These are phyloP conservation scores for Pichia sp. DNA, from an alignment of 1,139 yeast species.

Conservation along the genomic window DNA sequence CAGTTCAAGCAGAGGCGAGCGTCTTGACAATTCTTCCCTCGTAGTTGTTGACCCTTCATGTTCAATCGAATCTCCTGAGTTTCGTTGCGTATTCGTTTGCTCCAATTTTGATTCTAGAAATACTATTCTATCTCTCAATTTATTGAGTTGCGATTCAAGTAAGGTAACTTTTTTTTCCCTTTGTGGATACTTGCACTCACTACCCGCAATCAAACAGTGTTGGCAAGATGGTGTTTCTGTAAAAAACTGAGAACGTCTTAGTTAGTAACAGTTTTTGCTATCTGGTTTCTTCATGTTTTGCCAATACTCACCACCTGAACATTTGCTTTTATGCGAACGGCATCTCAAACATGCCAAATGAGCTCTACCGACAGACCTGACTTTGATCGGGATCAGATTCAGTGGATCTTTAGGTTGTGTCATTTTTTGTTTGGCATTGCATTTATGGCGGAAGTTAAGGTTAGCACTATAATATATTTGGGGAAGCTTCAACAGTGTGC, in stretches of 20 bases:
- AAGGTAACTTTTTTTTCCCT: constrained; percentile 42
- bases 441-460: too few species aligned
- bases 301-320: constrained; percentile 30
- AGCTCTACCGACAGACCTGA: constrained; percentile 7
- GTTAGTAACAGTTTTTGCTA: background rate
- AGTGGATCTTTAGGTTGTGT: background rate
- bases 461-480: too few species aligned
- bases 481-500: too few species aligned
- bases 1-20: too few species aligned
- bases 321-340: constrained; percentile 28
- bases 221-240: constrained; percentile 6
- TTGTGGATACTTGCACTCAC: constrained; percentile 38
- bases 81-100: background rate
- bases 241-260: background rate
- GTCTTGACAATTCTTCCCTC: background rate
- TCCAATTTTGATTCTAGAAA: constrained; percentile 26
- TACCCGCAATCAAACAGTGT: constrained; percentile 15
- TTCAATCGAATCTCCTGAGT: background rate
- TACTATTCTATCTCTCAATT: constrained; percentile 32
- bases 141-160: constrained; percentile 40
- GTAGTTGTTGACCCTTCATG: background rate
- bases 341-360: constrained; percentile 29
- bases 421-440: too few species aligned
- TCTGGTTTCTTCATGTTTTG: background rate
- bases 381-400: constrained; percentile 5